Evolutionary conservation across 441 rosid species (phyloP), one percentile per base, ranked within the genome.

Genomic region (Erodium trifolium): DNA sequence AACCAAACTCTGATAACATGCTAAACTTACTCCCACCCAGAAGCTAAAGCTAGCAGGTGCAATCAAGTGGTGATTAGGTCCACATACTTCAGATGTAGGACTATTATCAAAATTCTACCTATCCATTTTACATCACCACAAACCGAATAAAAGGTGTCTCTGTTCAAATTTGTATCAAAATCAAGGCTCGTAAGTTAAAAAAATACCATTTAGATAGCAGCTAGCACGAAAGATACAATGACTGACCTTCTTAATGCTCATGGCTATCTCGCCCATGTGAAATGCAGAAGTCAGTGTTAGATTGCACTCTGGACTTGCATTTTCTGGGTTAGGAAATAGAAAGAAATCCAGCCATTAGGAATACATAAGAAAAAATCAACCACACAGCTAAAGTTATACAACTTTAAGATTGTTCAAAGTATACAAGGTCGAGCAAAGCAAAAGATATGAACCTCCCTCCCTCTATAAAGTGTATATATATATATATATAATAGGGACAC

Each of bases 201-300:
- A 45, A 65, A 66, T 19, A 12, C 27, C 8, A 34, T 67, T 55
- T 43, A 27, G 57, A 39, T 27, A 68, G 41, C 35, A 62, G 49
- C 45, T 13, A 55, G 41, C 16, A 67, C 9, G 29, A 17, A 8
- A n/a, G 57, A 27, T 60, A 19, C 8, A 60, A 37, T 34, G 31
- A 76, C 63, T 69, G 79, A 88, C 99, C 98, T 87, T 94, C 83
- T 81, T 84, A 78, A 94, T 82, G 82, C 88, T 87, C 98, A 90
- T 85, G 72, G 96, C 97, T 75, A 88, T 82, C 87, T 94, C 99
- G 65, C 98, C 99, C 92, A 90, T 85, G 79, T 84, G 80, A 80
- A 90, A 94, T 37, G 93, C 87, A 84, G 92, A 88, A 71, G 78
- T 85, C 70, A 85, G 73, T 27, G 86, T 82, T 78, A 94, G 82